Base-by-base conservation (phyloP, 2,329 filamentous ascomycete genomes). In the Sordariomycetes sp. region DNA sequence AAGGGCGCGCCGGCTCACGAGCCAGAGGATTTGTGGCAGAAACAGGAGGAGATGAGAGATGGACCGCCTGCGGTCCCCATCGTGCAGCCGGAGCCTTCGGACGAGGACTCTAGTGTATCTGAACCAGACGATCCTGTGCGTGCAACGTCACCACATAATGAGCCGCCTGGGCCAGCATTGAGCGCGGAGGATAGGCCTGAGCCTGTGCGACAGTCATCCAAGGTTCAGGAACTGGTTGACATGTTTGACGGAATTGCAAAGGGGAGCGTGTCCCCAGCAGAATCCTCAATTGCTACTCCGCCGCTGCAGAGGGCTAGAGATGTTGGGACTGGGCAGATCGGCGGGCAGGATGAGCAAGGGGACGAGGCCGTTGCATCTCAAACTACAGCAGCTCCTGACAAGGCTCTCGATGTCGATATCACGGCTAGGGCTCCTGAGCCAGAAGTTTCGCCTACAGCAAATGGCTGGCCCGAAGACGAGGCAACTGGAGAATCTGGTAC, bases 191-290 rank as follows among this genome's bases (percentile, higher is more conserved):
- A 34, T 6, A 37, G 36, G n/a, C 30, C 38, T 5, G 32, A 41
- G 15, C 21, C 36, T n/a, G 38, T 36, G 4, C 41, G 46, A 23
- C 49, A 62, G 33, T 42, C 46, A 0, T 66, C 63, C 7, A 72
- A 67, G 40, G 67, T 73, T 3, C 65, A 68, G 35, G 63, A 65
- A 31, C 50, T 73, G 17, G 69, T 72, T 21, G 59, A 59, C 16
- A 61, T 66, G 53, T 71, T 61, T 32, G 68, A 76, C 38, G 64
- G 60, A 4, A 55, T 72, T 10, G 43, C 52, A 1, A 56, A 42
- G 34, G 37, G 43, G n/a, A 45, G 27, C 12, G 36, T 33, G 8
- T 35, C 36, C 11, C 34, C 44, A 10, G 21, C 21, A 8, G 15
- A 6, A 10, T 17, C 6, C 10, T 14, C 24, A 14, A 11, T 12